Evolutionary conservation across 2,329 filamentous ascomycete genomes (phyloP).

Genomic region (Colletotrichum destructivum): DNA sequence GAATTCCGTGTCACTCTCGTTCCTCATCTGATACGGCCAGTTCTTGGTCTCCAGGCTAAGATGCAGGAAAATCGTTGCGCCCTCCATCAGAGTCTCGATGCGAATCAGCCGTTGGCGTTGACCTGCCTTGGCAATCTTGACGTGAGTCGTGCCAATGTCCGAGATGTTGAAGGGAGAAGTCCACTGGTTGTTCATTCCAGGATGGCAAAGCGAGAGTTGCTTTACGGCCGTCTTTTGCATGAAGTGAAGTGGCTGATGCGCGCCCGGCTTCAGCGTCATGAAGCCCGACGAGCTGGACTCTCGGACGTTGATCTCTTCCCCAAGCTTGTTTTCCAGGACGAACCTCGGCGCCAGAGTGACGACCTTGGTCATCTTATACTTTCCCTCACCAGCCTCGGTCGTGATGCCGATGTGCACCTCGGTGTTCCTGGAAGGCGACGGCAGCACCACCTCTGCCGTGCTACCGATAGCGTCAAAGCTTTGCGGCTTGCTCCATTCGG

Average conservation of each 20-base stretch:
- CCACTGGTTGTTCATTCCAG: constrained; percentile 96
- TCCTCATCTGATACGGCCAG: constrained; percentile 99
- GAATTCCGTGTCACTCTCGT: constrained; percentile 97
- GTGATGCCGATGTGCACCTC: constrained; percentile 95
- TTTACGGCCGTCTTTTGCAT: constrained; percentile 87
- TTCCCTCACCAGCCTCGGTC: constrained; percentile 91
- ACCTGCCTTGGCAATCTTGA: constrained; percentile 93
- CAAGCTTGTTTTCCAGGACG: constrained; percentile 92
- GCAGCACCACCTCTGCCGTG: constrained; percentile 87
- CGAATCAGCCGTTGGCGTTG: constrained; percentile 91
- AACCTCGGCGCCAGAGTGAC: constrained; percentile 94
- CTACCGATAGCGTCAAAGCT: constrained; percentile 98
- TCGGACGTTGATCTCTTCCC: constrained; percentile 89
- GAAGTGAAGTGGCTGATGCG: constrained; percentile 90
- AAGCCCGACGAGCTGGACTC: constrained; percentile 93
- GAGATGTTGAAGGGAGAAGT: constrained; percentile 98
- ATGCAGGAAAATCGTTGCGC: constrained; percentile 93
- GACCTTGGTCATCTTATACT: constrained; percentile 97
- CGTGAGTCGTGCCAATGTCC: constrained; percentile 90
- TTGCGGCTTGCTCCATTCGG: constrained; percentile 96
- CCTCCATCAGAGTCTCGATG: constrained; percentile 91
- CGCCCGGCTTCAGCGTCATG: constrained; percentile 82
- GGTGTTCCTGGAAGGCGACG: constrained; percentile 77
- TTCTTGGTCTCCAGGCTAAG: constrained; percentile 92
- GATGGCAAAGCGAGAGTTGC: constrained; percentile 92